Base-by-base conservation (phyloP, 257 asterid genomes). In the Gentiana macrophylla region DNA sequence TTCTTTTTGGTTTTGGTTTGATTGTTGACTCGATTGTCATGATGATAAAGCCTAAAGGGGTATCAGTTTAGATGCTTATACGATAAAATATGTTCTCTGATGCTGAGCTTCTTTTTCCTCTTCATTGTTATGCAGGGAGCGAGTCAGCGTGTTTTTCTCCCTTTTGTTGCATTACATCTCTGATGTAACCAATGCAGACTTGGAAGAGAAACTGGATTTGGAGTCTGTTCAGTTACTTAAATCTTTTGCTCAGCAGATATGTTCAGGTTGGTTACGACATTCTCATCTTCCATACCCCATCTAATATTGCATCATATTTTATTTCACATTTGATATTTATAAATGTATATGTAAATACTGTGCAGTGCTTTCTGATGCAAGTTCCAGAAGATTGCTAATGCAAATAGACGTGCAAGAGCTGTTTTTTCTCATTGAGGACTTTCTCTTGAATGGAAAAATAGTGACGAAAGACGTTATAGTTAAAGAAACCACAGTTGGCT, bases 291-390 rank as follows among this genome's bases (percentile, higher is more conserved):
- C 35, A 36, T 50, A 44, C 24, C 33, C 47, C 35, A 58, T 49
- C 35, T 4, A 45, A 32, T 35, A 43, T 45, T 43, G 9, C 62
- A 45, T 56, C 49, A 48, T 60, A 37, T 12, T 57, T 8, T 43
- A 41, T 2, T 43, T 35, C 41, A 24, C 12, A 46, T 38, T 62
- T 38, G 35, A 52, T 62, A 8, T 63, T 24, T 8, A 11, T 64
- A 5, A 61, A 64, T 43, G 60, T 69, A 41, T 52, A 7, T 62
- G 24, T 24, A 24, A 24, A 24, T 24, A 24, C 38, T 62, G 45
- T 80, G 85, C 94, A 85, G 97, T 69, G 55, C 75, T 85, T 45
- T 70, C 82, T 38, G 79, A 73, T 74, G 80, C 54, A 58, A 75
- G 56, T 56, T 63, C 67, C n/a, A 72, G 74, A 68, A 74, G 65